Conservation (phyloP, 768 basidiomycete species). For the Rhodotorula sphaerocarpa region DNA sequence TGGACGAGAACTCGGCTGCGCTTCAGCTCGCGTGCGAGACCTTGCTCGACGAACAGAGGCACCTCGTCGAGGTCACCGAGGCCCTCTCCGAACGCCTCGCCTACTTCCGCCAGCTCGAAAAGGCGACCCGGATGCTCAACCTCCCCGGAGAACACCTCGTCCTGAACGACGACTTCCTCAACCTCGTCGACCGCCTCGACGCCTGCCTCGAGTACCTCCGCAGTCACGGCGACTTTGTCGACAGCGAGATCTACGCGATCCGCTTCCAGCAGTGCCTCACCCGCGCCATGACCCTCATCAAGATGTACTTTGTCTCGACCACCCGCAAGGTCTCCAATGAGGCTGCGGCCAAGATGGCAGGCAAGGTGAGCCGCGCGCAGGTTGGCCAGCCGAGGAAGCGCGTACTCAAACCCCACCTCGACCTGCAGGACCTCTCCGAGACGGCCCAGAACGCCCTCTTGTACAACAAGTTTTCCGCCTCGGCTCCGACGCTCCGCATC, state of each 20-base stretch:
- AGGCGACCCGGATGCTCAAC: constrained; percentile 86
- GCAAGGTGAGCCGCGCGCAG: constrained; percentile 53
- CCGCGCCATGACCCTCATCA: constrained; percentile 93
- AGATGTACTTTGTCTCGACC: constrained; percentile 87
- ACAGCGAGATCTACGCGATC: constrained; percentile 88
- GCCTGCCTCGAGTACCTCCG: constrained; percentile 80
- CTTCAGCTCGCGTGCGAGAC: constrained; percentile 85
- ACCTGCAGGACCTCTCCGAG: constrained; percentile 46
- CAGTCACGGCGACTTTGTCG: constrained; percentile 72
- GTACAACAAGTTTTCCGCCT: constrained; percentile 75
- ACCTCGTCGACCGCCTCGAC: constrained; percentile 92
- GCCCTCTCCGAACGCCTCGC: constrained; percentile 71
- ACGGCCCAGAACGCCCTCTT: constrained; percentile 69
- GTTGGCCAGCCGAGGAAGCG: neutral
- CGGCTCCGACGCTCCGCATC: constrained; percentile 63
- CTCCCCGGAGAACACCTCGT: constrained; percentile 88
- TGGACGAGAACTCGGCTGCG: constrained; percentile 86
- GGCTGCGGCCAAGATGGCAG: constrained; percentile 62
- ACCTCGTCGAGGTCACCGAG: constrained; percentile 67
- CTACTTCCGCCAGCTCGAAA: constrained; percentile 90
- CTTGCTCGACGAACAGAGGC: constrained; percentile 80
- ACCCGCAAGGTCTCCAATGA: constrained; percentile 70
- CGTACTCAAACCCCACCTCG: neutral
- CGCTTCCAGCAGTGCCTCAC: constrained; percentile 98
- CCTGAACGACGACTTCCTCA: constrained; percentile 78